Base-by-base conservation (phyloP, 2,329 filamentous ascomycete species). In the Pseudocercospora ulei region DNA sequence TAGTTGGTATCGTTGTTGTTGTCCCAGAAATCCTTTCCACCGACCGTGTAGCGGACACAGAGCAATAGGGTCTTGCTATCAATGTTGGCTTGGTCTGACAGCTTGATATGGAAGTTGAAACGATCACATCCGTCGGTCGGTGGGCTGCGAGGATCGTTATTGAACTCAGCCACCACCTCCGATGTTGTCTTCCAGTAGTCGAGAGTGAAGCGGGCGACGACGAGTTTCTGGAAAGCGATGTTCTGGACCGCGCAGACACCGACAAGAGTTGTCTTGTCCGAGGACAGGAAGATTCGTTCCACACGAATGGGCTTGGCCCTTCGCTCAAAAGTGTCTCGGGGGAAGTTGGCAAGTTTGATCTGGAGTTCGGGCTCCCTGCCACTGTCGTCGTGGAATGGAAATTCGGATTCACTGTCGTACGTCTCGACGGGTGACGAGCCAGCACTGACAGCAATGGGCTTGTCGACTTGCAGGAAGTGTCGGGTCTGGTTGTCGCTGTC, bases 161-260 rank as follows among this genome's bases (percentile, higher is more conserved):
- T 80, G 65, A 76, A 98, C 54, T 95, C 86, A n/a, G 84, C 88
- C 23, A 73, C 72, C 1, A 96, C 82, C 59, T 98, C 90, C 0
- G 90, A 98, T 0, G 87, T 92, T 0, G 90, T 98, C 71, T 93
- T 94, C 90, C 90, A 98, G 65, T 93, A 90, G 62, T 98, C 90
- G 30, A 95, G 73, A 0, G 90, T 98, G 62, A 98, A 98, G 35
- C 90, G 78, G 60, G 85, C 88, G n/a, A 81, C 77, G 38, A 98
- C 84, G 4, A 71, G 63, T 65, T 98, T 98, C 38, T 87, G 75
- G 65, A 93, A 98, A 0, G 86, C 76, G 27, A 96, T 64, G 62
- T 98, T 98, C 58, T 80, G 78, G 13, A 93, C 87, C 5, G 78
- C 82, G 36, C 94, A 73, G 11, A 78, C 82, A 7, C 90, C 90